phyloP scores from a whole-genome alignment of 2,329 filamentous ascomycete species.

The Aureobasidium subglaciale region DNA sequence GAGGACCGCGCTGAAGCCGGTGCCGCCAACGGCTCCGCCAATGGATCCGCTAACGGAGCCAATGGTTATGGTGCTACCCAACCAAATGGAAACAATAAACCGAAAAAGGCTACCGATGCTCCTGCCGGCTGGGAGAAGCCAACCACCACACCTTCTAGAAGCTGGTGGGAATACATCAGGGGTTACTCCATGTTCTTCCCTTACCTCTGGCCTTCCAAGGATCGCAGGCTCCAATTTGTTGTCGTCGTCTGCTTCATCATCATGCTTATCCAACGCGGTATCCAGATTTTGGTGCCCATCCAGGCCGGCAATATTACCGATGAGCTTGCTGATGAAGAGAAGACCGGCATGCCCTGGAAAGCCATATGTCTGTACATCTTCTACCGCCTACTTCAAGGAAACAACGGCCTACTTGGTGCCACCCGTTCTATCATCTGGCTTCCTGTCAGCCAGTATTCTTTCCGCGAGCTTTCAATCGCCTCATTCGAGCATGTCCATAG shows the following conservation, averaged over 20 bases:
- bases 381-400: slow-evolving; percentile 77
- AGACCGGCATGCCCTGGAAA: slow-evolving; percentile 58
- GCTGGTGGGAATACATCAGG: slow-evolving; percentile 92
- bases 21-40: slow-evolving; percentile 36
- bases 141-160: slow-evolving; percentile 74
- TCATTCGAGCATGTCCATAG: slow-evolving; percentile 97
- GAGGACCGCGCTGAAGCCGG: slow-evolving; percentile 39
- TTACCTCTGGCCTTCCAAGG: slow-evolving; percentile 90
- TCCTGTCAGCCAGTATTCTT: slow-evolving; percentile 93
- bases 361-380: slow-evolving; percentile 69
- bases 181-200: slow-evolving; percentile 93
- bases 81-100: slow-evolving; percentile 39
- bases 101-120: slow-evolving; percentile 21
- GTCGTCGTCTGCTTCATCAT: slow-evolving; percentile 77
- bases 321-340: slow-evolving; percentile 53
- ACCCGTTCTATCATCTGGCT: slow-evolving; percentile 84
- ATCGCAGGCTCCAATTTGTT: slow-evolving; percentile 64
- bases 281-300: slow-evolving; percentile 80
- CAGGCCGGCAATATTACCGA: slow-evolving; percentile 78
- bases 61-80: slow-evolving; percentile 45
- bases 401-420: slow-evolving; percentile 79
- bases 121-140: slow-evolving; percentile 82
- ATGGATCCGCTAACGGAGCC: slow-evolving; percentile 40
- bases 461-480: slow-evolving; percentile 85
- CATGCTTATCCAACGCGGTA: slow-evolving; percentile 68